A percentile compares a stretch with the other conserved stretches of the same genome.
phyloP scores from a whole-genome alignment of 2,329 filamentous ascomycete genomes.

The Mollisia scopiformis region DNA sequence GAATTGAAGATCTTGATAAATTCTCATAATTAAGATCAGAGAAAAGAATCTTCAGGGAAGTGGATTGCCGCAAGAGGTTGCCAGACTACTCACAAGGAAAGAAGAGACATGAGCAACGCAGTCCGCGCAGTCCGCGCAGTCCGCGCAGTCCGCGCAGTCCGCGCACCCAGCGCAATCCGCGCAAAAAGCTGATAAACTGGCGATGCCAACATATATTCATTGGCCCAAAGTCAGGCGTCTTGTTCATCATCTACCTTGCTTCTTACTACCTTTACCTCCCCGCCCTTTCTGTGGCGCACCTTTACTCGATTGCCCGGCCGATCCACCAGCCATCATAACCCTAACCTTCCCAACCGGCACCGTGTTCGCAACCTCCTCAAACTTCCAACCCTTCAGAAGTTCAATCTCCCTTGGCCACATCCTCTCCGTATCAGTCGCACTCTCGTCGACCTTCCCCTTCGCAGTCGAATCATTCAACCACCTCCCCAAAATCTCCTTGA shows the following conservation, averaged over 20 bases:
- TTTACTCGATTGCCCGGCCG: constrained; percentile 30
- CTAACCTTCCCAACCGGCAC: constrained; percentile 81
- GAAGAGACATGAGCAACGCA: too few species aligned
- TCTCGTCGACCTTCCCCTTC: constrained; percentile 64
- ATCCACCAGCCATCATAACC: constrained; percentile 72
- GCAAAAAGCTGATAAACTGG: too few species aligned
- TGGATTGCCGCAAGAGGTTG: too few species aligned
- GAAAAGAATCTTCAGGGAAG: too few species aligned
- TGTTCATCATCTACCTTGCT: constrained; percentile 15
- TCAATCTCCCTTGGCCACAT: constrained; percentile 90
- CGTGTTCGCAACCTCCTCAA: constrained; percentile 78
- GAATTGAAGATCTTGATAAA: too few species aligned
- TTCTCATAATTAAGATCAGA: too few species aligned
- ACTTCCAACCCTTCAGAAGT: constrained; percentile 77
- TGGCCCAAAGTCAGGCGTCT: too few species aligned
- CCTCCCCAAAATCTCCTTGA: constrained; percentile 83
- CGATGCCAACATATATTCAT: too few species aligned
- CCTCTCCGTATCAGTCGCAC: constrained; percentile 65
- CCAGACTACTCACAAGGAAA: too few species aligned
- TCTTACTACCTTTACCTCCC: constrained; percentile 33
- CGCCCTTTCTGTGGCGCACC: constrained; percentile 35
- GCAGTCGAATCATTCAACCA: constrained; percentile 68
- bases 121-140: too few species aligned
- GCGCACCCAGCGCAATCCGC: too few species aligned
- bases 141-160: too few species aligned